These are phyloP conservation scores for Colletotrichum costaricense DNA, from an alignment of 2,329 filamentous ascomycete species.

Conservation along the genomic window DNA sequence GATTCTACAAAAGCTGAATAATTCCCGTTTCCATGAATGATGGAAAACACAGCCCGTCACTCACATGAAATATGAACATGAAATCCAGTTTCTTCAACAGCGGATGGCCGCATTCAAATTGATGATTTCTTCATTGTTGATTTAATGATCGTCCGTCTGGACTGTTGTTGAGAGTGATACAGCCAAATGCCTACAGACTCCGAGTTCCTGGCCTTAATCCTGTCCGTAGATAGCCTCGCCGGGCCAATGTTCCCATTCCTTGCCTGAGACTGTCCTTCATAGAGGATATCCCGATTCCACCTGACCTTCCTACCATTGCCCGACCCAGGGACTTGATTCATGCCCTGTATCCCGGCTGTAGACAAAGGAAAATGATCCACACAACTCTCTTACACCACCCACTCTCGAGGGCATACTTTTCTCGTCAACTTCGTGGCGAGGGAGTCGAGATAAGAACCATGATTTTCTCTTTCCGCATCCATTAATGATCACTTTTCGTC, in stretches of 20 bases:
- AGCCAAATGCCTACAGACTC: constrained; percentile 15
- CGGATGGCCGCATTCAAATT: not conserved
- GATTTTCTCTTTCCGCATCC: not conserved
- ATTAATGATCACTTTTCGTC: constrained; percentile 4
- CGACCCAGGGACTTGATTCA: not conserved
- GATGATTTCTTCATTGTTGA: not conserved
- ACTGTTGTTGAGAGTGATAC: constrained; percentile 22
- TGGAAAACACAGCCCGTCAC: too few species aligned
- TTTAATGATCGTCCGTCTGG: not conserved
- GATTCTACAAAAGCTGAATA: too few species aligned
- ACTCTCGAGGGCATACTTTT: constrained; percentile 15
- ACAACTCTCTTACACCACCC: constrained; percentile 29
- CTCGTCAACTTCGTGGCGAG: not conserved
- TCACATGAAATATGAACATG: too few species aligned
- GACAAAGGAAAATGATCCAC: constrained; percentile 19
- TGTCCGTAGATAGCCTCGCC: not conserved
- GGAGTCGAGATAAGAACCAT: not conserved
- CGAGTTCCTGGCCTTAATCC: not conserved
- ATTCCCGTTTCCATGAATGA: too few species aligned
- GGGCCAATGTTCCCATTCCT: not conserved
- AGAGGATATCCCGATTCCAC: not conserved
- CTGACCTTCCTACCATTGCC: not conserved
- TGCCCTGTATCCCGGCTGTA: not conserved
- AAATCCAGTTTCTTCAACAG: not conserved
- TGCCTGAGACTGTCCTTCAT: not conserved